A percentile compares a stretch with the other conserved stretches of the same genome.
Evolutionary conservation across 305 asterid species (phyloP).

Genomic region (Plantago coronopus): DNA sequence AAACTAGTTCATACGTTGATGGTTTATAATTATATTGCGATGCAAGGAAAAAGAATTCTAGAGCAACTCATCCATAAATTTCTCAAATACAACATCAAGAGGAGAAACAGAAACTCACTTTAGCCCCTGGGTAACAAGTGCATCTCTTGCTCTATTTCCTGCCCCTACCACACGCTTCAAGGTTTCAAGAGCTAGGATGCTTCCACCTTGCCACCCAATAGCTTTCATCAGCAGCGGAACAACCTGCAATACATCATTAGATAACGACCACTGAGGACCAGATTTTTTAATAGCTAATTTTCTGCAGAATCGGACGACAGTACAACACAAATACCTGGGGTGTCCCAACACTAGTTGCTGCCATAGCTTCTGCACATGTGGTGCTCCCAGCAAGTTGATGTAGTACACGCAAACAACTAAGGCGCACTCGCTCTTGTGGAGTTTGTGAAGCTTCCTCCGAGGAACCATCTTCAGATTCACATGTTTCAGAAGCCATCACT

Average conservation of each 20-base stretch:
- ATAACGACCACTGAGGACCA: conserved; percentile 15
- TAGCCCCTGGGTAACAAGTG: conserved; percentile 97
- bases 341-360: conserved; percentile 96
- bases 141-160: conserved; percentile 97
- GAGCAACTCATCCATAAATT: conserved; percentile 14
- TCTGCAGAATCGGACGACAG: neutral
- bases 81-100: conserved; percentile 4
- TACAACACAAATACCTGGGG: conserved; percentile 59
- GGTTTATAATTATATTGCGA: too few relatives aligned
- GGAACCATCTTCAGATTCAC: conserved; percentile 59
- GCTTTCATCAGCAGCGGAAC: conserved; percentile 99
- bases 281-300: conserved; percentile 13
- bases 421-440: conserved; percentile 90
- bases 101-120: conserved; percentile 48
- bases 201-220: conserved; percentile 99
- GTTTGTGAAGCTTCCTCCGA: conserved; percentile 57
- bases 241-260: conserved; percentile 49
- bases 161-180: conserved; percentile 94
- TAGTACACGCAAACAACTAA: conserved; percentile 92
- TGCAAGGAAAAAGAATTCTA: neutral
- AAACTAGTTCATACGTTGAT: too few relatives aligned
- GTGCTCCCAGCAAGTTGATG: conserved; percentile 99
- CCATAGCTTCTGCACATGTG: conserved; percentile 99
- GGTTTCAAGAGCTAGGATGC: conserved; percentile 98
- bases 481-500: conserved; percentile 71